These are phyloP conservation scores for Clathrus columnatus DNA, from an alignment of 768 basidiomycete genomes.

Conservation along the genomic window DNA sequence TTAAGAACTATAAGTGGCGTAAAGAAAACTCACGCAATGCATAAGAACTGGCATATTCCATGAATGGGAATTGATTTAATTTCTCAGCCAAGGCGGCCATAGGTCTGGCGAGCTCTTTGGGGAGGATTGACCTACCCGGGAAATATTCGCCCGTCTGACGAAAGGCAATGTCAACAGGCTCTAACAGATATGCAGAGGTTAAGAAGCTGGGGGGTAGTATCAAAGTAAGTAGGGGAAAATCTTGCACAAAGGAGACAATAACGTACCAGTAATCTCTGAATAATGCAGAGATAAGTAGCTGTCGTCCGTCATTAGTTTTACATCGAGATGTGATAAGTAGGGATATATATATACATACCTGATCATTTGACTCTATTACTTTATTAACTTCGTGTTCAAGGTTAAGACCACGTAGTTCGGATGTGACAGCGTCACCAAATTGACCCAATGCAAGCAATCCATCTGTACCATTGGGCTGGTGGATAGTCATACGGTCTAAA, in stretches of 20 bases:
- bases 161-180: constrained; percentile 23
- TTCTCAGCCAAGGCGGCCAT: constrained; percentile 22
- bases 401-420: constrained; percentile 19
- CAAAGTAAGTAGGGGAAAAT: background rate
- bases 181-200: constrained; percentile 25
- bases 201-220: constrained; percentile 15
- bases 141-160: constrained; percentile 21
- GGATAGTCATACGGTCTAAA: constrained; percentile 25
- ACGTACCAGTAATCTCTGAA: constrained; percentile 19
- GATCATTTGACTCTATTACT: constrained; percentile 10
- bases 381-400: constrained; percentile 18
- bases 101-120: constrained; percentile 20
- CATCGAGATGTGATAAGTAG: background rate
- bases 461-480: constrained; percentile 19
- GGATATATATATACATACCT: constrained; percentile 1
- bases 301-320: background rate
- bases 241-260: background rate
- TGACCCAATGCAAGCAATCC: constrained; percentile 22
- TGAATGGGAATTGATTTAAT: constrained; percentile 23
- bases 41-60: constrained; percentile 27
- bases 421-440: constrained; percentile 22
- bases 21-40: constrained; percentile 16
- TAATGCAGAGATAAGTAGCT: constrained; percentile 19
- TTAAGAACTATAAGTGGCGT: background rate
- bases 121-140: constrained; percentile 21